Percentiles rank a stretch among this genome's conserved stretches.
These are phyloP conservation scores for Colletotrichum lentis DNA, from an alignment of 2,329 filamentous ascomycete species.

Conservation along the genomic window DNA sequence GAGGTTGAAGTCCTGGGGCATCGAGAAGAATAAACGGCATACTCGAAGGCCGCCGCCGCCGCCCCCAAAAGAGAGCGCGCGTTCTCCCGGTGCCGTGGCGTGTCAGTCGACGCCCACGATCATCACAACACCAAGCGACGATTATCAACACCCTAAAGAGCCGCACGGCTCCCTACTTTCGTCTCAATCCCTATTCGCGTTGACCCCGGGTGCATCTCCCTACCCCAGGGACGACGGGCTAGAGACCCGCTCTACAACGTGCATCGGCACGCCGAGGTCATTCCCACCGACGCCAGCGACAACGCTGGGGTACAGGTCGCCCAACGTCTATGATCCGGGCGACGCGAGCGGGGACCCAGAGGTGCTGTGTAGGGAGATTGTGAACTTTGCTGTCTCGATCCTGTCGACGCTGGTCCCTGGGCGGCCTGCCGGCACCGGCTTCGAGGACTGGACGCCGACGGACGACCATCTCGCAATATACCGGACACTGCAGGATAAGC, in stretches of 20 bases:
- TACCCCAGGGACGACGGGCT: not conserved
- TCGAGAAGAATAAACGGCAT: constrained; percentile 32
- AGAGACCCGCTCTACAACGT: constrained; percentile 3
- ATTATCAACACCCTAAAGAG: no score
- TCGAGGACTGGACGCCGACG: not conserved
- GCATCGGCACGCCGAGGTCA: not conserved
- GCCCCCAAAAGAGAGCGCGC: not conserved
- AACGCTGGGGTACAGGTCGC: not conserved
- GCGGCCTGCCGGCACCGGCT: not conserved
- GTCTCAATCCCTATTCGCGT: not conserved
- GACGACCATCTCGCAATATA: constrained; percentile 27
- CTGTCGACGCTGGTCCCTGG: not conserved
- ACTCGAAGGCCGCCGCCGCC: not conserved
- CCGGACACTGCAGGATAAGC: constrained; percentile 12
- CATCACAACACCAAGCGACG: not conserved
- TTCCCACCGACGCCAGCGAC: constrained; percentile 14
- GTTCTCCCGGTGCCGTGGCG: not conserved
- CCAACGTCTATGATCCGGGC: not conserved
- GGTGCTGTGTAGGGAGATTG: constrained; percentile 2
- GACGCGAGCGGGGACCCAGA: not conserved
- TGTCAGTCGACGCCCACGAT: not conserved
- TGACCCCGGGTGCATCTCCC: not conserved
- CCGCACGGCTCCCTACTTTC: not conserved
- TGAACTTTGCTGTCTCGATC: not conserved
- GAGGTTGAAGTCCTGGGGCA: constrained; percentile 29